Evolutionary conservation across 805 yeast species (phyloP), one percentile per base, ranked within the genome.

Genomic region (Saturnispora hagleri): DNA sequence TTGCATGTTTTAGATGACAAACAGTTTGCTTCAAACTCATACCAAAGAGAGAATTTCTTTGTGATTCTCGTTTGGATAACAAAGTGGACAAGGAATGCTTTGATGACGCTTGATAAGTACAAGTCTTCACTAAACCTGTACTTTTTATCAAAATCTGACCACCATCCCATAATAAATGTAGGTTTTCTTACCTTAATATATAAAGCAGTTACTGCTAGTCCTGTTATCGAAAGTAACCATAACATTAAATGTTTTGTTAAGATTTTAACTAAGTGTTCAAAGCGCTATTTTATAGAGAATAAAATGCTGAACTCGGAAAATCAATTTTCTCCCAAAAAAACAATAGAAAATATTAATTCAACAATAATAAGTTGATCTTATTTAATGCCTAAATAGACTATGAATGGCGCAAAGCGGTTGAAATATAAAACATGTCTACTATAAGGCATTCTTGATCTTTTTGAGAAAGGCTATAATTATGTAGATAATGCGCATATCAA

Each of bases 1-100:
- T 80, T 65, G 4, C 84, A 80, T 55, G 76, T 60, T 51, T 67
- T 64, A 10, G 34, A 8, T 18, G 22, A 40, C 26, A 61, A 51
- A 3, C 75, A 89, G n/a, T 76, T 67, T 27, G 68, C 57, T 58
- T 85, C 95, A 58, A 89, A 80, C 17, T 69, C 57, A 63, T 86
- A 83, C 89, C 93, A 89, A 59, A 76, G 75, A 58, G 82, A 81
- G 49, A 82, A 79, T 51, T 65, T 69, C 40, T 73, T 73, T 26
- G 72, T 60, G 40, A 62, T 61, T 13, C 64, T 59, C 47, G 58
- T 54, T 24, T 62, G 62, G 57, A 66, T 66, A 9, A 70, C 64
- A 57, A 74, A 82, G 2, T 73, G 73, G 12, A 72, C 52, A 4
- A 75, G 75, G 33, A 66, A 62, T 33, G 66, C 60, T 13, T 75